A percentile compares a stretch with the other conserved stretches of the same genome.
Conservation (phyloP, 257 asterid genomes). For the Solanum tarijense region DNA sequence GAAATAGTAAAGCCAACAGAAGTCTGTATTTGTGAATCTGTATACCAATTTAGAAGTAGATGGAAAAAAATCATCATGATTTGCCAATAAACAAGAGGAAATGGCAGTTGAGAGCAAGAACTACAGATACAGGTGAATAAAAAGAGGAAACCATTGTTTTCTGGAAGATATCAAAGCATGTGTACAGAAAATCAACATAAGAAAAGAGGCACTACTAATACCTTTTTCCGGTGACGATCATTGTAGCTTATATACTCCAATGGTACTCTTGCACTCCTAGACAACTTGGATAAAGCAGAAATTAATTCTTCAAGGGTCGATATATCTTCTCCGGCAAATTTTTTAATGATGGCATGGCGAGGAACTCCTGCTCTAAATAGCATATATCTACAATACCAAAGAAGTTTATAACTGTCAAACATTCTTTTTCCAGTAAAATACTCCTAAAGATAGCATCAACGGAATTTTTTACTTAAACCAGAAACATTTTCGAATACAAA, state of each 20-base stretch:
- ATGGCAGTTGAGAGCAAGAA: neutral
- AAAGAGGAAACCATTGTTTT: neutral
- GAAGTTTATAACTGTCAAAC: neutral
- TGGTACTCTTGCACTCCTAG: constrained; percentile 94
- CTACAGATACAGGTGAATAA: neutral
- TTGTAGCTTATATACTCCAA: constrained; percentile 72
- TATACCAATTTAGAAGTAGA: neutral
- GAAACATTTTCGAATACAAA: neutral
- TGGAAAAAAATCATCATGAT: neutral
- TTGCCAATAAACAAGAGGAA: neutral
- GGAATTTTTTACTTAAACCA: neutral
- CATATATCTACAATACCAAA: constrained; percentile 60
- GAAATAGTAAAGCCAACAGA: neutral
- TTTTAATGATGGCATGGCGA: constrained; percentile 89
- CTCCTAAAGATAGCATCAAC: neutral
- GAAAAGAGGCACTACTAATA: constrained; percentile 16
- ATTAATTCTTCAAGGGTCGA: constrained; percentile 73
- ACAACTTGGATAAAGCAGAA: constrained; percentile 63
- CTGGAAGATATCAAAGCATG: neutral
- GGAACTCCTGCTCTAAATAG: constrained; percentile 95
- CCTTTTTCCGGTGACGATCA: constrained; percentile 97
- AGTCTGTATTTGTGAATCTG: neutral
- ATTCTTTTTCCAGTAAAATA: neutral
- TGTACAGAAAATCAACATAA: neutral
- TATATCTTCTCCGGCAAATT: constrained; percentile 93